Base-by-base conservation (phyloP, 495 filamentous ascomycete genomes). In the Lineolata rhizophorae region DNA sequence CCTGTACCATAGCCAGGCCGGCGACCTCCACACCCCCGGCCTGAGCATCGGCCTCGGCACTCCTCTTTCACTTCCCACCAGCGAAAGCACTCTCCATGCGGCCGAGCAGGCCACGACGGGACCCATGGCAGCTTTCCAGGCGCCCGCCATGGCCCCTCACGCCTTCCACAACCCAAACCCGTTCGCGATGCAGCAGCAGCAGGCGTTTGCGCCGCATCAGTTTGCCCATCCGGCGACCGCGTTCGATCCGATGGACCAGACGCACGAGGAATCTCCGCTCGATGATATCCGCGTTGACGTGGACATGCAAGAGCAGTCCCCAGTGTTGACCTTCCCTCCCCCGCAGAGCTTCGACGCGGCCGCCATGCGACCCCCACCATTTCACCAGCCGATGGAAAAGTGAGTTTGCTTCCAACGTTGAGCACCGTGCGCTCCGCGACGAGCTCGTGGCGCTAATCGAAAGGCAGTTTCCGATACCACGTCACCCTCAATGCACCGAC, bases 401-500 rank as follows among this genome's bases (percentile, higher is more conserved):
- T 55, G 40, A 44, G 52, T 47, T 13, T 18, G 11, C 5, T 26
- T 25, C 22, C 6, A 5, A 10, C 19, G 19, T 10, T 33, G 31
- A 8, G 28, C 6, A 17, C 6, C 14, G 28, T 30, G n/a, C 30
- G 6, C 10, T 29, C 18, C n/a, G n/a, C n/a, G n/a, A n/a, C n/a
- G n/a, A n/a, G n/a, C n/a, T n/a, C n/a, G n/a, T n/a, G n/a, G n/a
- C n/a, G n/a, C n/a, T 36, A 60, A 5, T 60, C 52, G 18, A 8
- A 15, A 2, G 50, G 53, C 33, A 90, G 84, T 38, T 95, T 95
- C 47, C 81, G 90, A 15, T 99, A 78, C 51, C 72, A 80, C 45
- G 72, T 80, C 24, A 82, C 81, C 0, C 56, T 99, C 29, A 85
- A 92, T 48, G 87, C 85, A 1, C 80, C 83, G 10, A 94, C 85